Evolutionary conservation across 2,329 filamentous ascomycete species (phyloP).

Genomic region (Colletotrichum sublineola): DNA sequence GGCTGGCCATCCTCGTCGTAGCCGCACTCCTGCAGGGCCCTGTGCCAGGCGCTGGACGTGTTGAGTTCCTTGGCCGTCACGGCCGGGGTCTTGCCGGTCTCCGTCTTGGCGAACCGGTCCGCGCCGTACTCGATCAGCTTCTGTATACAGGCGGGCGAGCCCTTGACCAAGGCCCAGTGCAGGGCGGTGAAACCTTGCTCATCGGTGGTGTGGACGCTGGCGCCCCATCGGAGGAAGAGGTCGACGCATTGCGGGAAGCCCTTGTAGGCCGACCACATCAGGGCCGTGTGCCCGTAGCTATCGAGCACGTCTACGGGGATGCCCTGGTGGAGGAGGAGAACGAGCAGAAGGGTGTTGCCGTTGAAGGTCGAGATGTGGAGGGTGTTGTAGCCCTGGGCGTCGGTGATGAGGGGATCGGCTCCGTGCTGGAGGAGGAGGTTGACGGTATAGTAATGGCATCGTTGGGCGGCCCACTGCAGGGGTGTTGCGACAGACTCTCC

Average conservation of each 20-base stretch:
- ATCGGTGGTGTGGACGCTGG: conserved; percentile 89
- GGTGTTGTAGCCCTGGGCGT: conserved; percentile 97
- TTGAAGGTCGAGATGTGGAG: conserved; percentile 97
- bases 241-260: conserved; percentile 94
- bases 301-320: conserved; percentile 94
- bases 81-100: conserved; percentile 89
- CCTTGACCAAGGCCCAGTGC: conserved; percentile 97
- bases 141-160: conserved; percentile 87
- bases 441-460: conserved; percentile 96
- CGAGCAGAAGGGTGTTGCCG: conserved; percentile 90
- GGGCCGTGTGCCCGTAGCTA: conserved; percentile 88
- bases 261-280: conserved; percentile 99
- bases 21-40: conserved; percentile 85
- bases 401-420: conserved; percentile 91
- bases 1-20: conserved; percentile 84
- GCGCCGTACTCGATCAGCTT: conserved; percentile 96
- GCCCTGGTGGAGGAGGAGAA: conserved; percentile 92
- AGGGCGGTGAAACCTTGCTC: conserved; percentile 94
- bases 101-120: conserved; percentile 90
- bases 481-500: conserved; percentile 95
- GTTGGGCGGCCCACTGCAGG: conserved; percentile 96
- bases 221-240: conserved; percentile 92
- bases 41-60: conserved; percentile 83
- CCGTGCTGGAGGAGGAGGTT: conserved; percentile 91
- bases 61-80: conserved; percentile 92